A percentile compares a stretch with the other conserved stretches of the same genome.
These are phyloP conservation scores for Penicillium psychrosexuale DNA, from an alignment of 2,329 filamentous ascomycete genomes.

Conservation along the genomic window DNA sequence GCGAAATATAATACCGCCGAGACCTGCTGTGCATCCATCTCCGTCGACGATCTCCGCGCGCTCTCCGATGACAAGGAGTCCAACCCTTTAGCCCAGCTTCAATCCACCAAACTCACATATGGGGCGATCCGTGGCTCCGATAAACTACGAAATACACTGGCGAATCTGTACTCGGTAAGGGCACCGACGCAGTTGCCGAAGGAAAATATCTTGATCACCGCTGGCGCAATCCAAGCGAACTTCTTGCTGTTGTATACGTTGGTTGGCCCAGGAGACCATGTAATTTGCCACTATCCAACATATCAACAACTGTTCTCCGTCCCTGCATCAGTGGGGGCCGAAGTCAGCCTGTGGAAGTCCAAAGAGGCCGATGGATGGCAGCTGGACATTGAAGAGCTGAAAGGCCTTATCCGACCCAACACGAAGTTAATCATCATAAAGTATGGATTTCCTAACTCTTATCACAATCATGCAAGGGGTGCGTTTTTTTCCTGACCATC, in stretches of 20 bases:
- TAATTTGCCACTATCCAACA: conserved; percentile 80
- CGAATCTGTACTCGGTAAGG: conserved; percentile 62
- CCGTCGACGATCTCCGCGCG: conserved; percentile 51
- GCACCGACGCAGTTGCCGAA: conserved; percentile 46
- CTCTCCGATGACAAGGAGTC: conserved; percentile 53
- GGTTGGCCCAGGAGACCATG: conserved; percentile 73
- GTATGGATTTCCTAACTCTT: conserved; percentile 20
- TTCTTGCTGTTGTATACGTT: conserved; percentile 72
- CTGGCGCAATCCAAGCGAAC: conserved; percentile 81
- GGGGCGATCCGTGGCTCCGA: conserved; percentile 68
- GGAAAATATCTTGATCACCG: conserved; percentile 71
- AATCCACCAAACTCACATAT: conserved; percentile 64
- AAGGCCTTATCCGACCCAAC: conserved; percentile 54
- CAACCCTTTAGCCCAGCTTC: conserved; percentile 42
- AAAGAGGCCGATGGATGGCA: conserved; percentile 63
- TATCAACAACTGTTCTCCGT: conserved; percentile 81
- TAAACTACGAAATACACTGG: conserved; percentile 61
- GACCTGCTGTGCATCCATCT: conserved; percentile 56
- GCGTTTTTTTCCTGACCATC: not conserved
- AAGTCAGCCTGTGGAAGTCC: conserved; percentile 74
- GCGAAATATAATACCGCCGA: conserved; percentile 58
- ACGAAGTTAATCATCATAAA: conserved; percentile 62
- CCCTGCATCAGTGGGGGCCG: conserved; percentile 69
- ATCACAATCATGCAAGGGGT: not conserved
- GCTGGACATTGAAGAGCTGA: conserved; percentile 64